These are phyloP conservation scores for Colletotrichum sp. DNA, from an alignment of 2,329 filamentous ascomycete genomes.

Conservation along the genomic window DNA sequence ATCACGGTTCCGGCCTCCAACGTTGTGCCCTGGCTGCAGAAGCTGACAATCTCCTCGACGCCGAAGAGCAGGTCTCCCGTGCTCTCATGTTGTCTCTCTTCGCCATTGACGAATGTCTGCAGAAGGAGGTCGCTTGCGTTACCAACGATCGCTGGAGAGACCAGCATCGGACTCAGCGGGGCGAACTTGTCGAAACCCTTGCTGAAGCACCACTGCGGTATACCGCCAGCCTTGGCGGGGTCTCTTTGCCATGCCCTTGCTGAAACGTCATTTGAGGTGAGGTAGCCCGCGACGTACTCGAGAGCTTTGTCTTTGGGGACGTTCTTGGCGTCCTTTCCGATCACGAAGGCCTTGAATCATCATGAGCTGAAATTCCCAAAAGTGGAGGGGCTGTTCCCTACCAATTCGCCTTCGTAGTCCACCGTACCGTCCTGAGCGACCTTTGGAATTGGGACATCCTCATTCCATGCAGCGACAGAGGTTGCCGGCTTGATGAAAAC, in stretches of 20 bases:
- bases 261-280: conserved; percentile 57
- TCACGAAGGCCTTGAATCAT: conserved; percentile 45
- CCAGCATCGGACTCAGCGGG: conserved; percentile 54
- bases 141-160: conserved; percentile 31
- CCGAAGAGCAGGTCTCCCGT: conserved; percentile 55
- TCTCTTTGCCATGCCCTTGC: conserved; percentile 58
- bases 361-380: neutral
- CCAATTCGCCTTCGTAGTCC: conserved; percentile 56
- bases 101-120: conserved; percentile 51
- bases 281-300: conserved; percentile 50
- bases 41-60: conserved; percentile 49
- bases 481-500: conserved; percentile 56
- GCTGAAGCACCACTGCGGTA: conserved; percentile 59
- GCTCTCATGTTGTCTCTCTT: conserved; percentile 51
- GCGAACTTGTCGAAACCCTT: conserved; percentile 61
- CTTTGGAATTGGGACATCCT: conserved; percentile 48
- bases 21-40: conserved; percentile 53
- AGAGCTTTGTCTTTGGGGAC: conserved; percentile 48
- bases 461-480: conserved; percentile 37
- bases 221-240: conserved; percentile 41
- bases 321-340: conserved; percentile 57
- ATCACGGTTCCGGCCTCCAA: conserved; percentile 55
- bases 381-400: conserved; percentile 8
- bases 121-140: conserved; percentile 31
- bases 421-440: conserved; percentile 48